These are phyloP conservation scores for Lagenidium sp. DNA, from an alignment of 352 stramenopile genomes.

Conservation along the genomic window DNA sequence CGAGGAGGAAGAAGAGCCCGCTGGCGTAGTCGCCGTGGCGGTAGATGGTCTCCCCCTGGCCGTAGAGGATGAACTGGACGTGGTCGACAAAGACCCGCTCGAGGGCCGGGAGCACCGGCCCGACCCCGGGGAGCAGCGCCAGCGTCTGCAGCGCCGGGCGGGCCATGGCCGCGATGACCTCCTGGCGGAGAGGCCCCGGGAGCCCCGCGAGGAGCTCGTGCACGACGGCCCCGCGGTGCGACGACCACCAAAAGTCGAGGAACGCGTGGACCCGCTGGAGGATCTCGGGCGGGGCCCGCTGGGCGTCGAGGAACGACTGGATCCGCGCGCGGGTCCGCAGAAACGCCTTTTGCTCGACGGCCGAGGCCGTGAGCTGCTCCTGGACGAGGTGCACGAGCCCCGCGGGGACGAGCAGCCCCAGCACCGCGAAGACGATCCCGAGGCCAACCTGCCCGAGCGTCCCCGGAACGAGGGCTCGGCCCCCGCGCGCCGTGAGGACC, in stretches of 20 bases:
- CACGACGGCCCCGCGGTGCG: conserved; percentile 37
- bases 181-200: conserved; percentile 34
- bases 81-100: conserved; percentile 44
- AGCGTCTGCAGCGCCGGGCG: conserved; percentile 34
- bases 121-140: conserved; percentile 24
- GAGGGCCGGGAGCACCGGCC: conserved; percentile 19
- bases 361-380: conserved; percentile 32
- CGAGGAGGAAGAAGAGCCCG: conserved; percentile 45
- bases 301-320: conserved; percentile 37
- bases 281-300: conserved; percentile 27
- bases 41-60: conserved; percentile 58
- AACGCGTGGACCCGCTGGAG: conserved; percentile 49
- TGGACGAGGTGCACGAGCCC: conserved; percentile 40
- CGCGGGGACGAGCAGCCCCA: conserved; percentile 27
- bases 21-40: conserved; percentile 49
- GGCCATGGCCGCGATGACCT: conserved; percentile 45
- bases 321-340: conserved; percentile 36
- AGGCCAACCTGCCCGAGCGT: conserved; percentile 20
- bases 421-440: conserved; percentile 31
- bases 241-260: conserved; percentile 65
- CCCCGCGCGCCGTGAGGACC: conserved; percentile 32
- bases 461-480: conserved; percentile 27
- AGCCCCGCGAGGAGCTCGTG: conserved; percentile 41
- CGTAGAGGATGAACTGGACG: conserved; percentile 40
- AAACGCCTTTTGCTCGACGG: conserved; percentile 56